phyloP scores from a whole-genome alignment of 2,329 filamentous ascomycete species.

The Sporothrix brunneoviolacea region DNA sequence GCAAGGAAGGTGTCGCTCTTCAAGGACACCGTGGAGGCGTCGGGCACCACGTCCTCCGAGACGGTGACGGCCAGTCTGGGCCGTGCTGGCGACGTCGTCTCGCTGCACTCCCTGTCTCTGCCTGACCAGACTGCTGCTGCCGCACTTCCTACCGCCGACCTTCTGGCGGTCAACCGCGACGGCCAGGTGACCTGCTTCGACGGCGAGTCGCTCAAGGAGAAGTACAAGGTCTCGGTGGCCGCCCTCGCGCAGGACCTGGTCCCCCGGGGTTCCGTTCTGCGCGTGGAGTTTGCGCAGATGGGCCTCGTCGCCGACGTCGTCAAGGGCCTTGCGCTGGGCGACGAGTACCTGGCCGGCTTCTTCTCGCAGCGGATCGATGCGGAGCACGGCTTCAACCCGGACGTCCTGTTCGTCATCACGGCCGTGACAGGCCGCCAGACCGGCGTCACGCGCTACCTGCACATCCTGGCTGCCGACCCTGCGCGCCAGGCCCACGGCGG shows the following conservation, averaged over 20 bases:
- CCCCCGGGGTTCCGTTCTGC: conserved; percentile 28
- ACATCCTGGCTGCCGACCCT: conserved; percentile 26
- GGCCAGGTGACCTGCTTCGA: conserved; percentile 57
- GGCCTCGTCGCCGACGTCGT: conserved; percentile 41
- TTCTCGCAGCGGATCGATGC: conserved; percentile 42
- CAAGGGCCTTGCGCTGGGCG: conserved; percentile 49
- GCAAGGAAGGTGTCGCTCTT: conserved; percentile 52
- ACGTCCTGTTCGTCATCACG: conserved; percentile 49
- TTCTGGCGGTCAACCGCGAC: conserved; percentile 53
- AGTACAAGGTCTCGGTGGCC: conserved; percentile 40
- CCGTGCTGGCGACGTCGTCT: conserved; percentile 34
- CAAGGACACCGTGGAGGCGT: conserved; percentile 46
- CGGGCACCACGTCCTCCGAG: conserved; percentile 46
- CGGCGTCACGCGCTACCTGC: conserved; percentile 25
- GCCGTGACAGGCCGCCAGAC: conserved; percentile 26
- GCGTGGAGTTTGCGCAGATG: conserved; percentile 44
- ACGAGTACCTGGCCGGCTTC: conserved; percentile 44
- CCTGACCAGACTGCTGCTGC: neutral
- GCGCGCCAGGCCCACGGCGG: conserved; percentile 16
- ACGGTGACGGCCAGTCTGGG: conserved; percentile 35
- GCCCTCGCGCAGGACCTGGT: conserved; percentile 36
- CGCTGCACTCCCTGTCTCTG: conserved; percentile 31
- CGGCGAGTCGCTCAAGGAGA: conserved; percentile 44
- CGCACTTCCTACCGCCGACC: conserved; percentile 23
- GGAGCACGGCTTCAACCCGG: conserved; percentile 39